These are phyloP conservation scores for Tetradesmus obliquus DNA, from an alignment of 139 green algal species.

Conservation along the genomic window DNA sequence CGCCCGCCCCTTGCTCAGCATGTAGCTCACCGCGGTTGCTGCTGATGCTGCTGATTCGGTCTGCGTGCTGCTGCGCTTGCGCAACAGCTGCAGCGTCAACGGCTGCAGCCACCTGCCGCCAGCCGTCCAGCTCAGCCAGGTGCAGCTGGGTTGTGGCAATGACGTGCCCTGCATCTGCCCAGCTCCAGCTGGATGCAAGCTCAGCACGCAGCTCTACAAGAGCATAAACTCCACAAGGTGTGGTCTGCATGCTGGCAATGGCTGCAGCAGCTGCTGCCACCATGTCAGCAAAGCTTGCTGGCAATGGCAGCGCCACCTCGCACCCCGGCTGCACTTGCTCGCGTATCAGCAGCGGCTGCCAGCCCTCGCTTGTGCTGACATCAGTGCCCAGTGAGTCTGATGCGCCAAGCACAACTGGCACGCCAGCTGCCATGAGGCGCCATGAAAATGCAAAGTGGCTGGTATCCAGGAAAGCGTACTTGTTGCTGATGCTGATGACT, in stretches of 20 bases:
- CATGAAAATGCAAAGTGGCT: conserved; percentile 64
- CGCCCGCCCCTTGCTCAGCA: neutral
- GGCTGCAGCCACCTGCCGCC: conserved; percentile 9
- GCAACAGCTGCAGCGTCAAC: neutral
- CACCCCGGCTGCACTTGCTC: neutral
- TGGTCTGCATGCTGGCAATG: neutral
- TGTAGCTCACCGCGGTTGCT: neutral
- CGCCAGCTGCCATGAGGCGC: conserved; percentile 70
- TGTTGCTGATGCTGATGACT: conserved; percentile 58
- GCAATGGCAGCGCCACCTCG: neutral
- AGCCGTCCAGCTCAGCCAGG: neutral
- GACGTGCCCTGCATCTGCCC: conserved; percentile 67
- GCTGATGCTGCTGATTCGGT: neutral
- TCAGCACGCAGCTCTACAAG: conserved; percentile 66
- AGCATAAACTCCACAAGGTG: conserved; percentile 30
- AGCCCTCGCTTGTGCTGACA: neutral
- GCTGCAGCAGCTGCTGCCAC: neutral
- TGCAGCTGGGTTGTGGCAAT: conserved; percentile 61
- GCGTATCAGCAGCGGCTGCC: neutral
- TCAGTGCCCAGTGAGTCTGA: neutral
- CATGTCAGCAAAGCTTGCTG: neutral
- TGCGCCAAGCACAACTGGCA: neutral
- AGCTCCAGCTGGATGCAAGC: conserved; percentile 48
- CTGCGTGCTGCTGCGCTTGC: neutral
- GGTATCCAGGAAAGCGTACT: conserved; percentile 67